Conservation (phyloP, 78 protist genomes). For the Speleostelium caveatum region DNA sequence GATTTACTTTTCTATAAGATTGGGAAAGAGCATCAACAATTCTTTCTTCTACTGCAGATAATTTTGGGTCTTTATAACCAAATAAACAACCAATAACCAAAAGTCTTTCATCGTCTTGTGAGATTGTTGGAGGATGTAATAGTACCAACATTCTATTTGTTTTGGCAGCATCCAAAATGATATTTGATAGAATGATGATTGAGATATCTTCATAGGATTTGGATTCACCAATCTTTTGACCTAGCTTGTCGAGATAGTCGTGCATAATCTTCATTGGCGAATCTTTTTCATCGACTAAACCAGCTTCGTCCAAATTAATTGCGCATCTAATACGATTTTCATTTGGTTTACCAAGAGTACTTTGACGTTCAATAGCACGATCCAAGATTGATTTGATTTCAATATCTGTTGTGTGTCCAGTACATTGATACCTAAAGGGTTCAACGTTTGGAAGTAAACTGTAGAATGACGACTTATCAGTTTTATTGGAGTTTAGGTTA, state of each 20-base stretch:
- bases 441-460: not conserved
- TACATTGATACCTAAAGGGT: slow-evolving; percentile 69
- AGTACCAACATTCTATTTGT: slow-evolving; percentile 57
- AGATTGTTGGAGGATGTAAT: slow-evolving; percentile 39
- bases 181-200: slow-evolving; percentile 40
- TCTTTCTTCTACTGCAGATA: not conserved
- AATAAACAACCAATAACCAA: slow-evolving; percentile 50
- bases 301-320: slow-evolving; percentile 56
- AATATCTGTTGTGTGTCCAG: slow-evolving; percentile 52
- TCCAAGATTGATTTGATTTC: slow-evolving; percentile 61
- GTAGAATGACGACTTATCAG: not conserved
- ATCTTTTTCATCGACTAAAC: slow-evolving; percentile 49
- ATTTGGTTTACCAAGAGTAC: not conserved
- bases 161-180: slow-evolving; percentile 72
- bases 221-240: slow-evolving; percentile 28
- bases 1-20: slow-evolving; percentile 6
- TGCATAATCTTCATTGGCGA: slow-evolving; percentile 79
- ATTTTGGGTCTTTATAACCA: not conserved
- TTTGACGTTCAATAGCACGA: slow-evolving; percentile 54
- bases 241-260: slow-evolving; percentile 56
- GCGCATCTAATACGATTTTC: not conserved
- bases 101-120: slow-evolving; percentile 9
- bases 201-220: slow-evolving; percentile 8
- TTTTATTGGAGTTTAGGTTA: slow-evolving; percentile 57
- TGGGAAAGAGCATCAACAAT: slow-evolving; percentile 17